Conservation (phyloP, 1,284 basidiomycete species). For the Coriolopsis trogii region DNA sequence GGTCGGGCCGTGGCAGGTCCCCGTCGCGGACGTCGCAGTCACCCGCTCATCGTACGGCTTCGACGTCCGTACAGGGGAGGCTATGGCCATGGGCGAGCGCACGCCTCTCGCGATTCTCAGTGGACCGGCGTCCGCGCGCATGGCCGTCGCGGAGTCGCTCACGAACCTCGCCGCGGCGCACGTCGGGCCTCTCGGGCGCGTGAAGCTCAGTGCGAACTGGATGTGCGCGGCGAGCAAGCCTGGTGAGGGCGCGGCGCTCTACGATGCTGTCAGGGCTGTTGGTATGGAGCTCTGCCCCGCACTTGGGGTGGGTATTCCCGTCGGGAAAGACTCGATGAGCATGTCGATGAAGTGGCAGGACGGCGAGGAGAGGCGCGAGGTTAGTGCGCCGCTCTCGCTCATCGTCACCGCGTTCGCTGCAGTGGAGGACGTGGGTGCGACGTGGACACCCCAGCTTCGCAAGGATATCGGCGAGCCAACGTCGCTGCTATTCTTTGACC, state of each 20-base stretch:
- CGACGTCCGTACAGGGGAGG: conserved; percentile 83
- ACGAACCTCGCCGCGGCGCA: conserved; percentile 90
- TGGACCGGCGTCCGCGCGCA: conserved; percentile 89
- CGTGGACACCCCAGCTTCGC: conserved; percentile 93
- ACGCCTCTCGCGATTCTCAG: conserved; percentile 90
- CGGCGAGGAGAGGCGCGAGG: conserved; percentile 67
- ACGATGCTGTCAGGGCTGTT: conserved; percentile 91
- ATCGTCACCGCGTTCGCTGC: conserved; percentile 96
- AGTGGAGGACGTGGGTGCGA: conserved; percentile 77
- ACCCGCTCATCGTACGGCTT: conserved; percentile 96
- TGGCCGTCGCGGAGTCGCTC: conserved; percentile 95
- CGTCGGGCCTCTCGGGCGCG: conserved; percentile 68
- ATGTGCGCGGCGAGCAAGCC: conserved; percentile 95
- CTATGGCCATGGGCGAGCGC: conserved; percentile 98
- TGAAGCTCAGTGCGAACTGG: conserved; percentile 99
- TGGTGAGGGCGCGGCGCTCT: conserved; percentile 90
- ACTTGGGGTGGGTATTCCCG: conserved; percentile 92
- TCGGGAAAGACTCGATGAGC: conserved; percentile 99
- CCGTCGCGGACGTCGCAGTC: conserved; percentile 96
- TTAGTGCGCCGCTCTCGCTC: conserved; percentile 89
- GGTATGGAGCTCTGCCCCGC: conserved; percentile 96
- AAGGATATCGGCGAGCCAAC: conserved; percentile 68
- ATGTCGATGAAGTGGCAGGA: conserved; percentile 97
- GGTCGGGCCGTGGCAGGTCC: conserved; percentile 99
- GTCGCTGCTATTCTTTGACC: conserved; percentile 87